Evolutionary conservation across 108 stramenopile genomes (phyloP), one percentile per base, ranked within the genome.

Genomic region (Nitzschia sp.): DNA sequence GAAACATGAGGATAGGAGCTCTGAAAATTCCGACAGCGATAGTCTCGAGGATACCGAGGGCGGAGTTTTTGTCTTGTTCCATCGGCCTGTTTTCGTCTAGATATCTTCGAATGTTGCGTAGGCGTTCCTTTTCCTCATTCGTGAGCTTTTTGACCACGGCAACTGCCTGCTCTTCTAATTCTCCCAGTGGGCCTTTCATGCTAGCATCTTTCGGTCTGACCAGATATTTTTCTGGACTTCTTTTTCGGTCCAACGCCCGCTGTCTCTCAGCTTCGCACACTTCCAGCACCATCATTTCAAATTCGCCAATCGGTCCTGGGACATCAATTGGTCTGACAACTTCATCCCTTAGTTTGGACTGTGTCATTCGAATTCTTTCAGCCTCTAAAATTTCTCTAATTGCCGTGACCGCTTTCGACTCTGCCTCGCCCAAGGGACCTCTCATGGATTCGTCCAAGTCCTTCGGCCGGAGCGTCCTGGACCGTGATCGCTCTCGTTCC

Each of bases 231-330:
- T 78, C 77, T 30, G 79, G 74, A 29, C 69, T 55, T 19, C 41
- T 45, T 32, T 56, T 50, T 33, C 83, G 67, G 23, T 75, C 69
- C 77, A 85, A 75, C 54, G 62, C 68, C 34, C 91, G 67, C 58
- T 79, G 79, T 60, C 81, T 73, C 67, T 92, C 91, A 11, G 86
- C 83, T 9, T 73, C 53, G 21, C 89, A 66, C 9, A 88, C 62
- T 58, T 89, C 86, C 46, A 81, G 61, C 0, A 87, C 80, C 34
- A 70, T 66, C 54, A 77, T 60, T 41, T 92, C 91, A 36, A 92
- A 75, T 71, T 92, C 91, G 0, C 91, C 91, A 55, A 92, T 45
- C 2, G 91, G 91, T 16, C 91, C 91, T 11, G 91, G 88, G 33
- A 92, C 81, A 79, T 92, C 91, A 44, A 92, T 89, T 9, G 91